A percentile compares a stretch with the other conserved stretches of the same genome.
Conservation (phyloP, 176 grass and related monocot species). For the Lolium perenne region DNA sequence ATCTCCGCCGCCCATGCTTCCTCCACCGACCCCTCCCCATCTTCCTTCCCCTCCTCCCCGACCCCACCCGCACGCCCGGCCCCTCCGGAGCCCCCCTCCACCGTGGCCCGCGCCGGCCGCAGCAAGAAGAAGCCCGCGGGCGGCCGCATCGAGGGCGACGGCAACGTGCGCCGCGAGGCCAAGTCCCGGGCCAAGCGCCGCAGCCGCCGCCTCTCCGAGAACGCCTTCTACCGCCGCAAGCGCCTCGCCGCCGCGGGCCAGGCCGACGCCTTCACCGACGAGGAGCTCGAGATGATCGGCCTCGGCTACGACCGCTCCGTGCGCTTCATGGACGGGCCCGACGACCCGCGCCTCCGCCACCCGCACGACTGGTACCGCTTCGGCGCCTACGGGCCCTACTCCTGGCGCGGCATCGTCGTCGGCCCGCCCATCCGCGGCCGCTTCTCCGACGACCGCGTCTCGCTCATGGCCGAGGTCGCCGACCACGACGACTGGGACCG, state of each 20-base stretch:
- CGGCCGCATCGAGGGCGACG: conserved; percentile 79
- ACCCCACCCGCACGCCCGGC: conserved; percentile 30
- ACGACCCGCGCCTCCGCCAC: conserved; percentile 85
- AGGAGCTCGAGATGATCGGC: conserved; percentile 84
- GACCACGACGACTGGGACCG: conserved; percentile 83
- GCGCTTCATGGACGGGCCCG: conserved; percentile 87
- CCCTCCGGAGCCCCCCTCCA: conserved; percentile 39
- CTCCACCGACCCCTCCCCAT: conserved; percentile 15
- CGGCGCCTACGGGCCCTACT: conserved; percentile 78
- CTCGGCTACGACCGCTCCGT: conserved; percentile 91
- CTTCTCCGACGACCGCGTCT: conserved; percentile 86
- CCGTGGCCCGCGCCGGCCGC: conserved; percentile 65
- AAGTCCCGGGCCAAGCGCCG: conserved; percentile 68
- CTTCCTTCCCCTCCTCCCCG: conserved; percentile 42
- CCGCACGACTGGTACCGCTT: conserved; percentile 97
- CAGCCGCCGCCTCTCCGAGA: conserved; percentile 71
- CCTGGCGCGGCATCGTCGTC: conserved; percentile 94
- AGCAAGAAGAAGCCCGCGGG: conserved; percentile 76
- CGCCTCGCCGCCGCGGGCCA: conserved; percentile 38
- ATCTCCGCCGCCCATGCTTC: conserved; percentile 38
- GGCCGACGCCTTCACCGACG: conserved; percentile 82
- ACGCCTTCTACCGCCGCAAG: conserved; percentile 89
- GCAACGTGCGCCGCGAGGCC: conserved; percentile 77
- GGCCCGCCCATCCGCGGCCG: conserved; percentile 90
- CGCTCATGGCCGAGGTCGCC: conserved; percentile 73